Conservation (phyloP, 306 rosid species). For the Vigna unguiculata region DNA sequence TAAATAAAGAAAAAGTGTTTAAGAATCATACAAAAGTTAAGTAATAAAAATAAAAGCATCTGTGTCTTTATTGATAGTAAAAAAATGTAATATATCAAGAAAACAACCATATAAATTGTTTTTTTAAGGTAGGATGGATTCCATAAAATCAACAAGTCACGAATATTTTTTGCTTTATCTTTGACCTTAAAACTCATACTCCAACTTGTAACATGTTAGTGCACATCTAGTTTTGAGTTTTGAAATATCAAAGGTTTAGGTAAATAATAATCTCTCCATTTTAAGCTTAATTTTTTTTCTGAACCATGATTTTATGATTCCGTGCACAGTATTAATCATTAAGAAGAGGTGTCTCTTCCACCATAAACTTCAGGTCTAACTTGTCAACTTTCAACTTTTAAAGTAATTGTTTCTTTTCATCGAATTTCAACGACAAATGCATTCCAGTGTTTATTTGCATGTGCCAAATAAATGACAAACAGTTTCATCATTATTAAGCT, state of each 20-base stretch:
- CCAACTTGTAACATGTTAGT: background rate
- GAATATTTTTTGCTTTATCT: no score
- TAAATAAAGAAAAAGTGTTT: no score
- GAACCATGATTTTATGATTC: background rate
- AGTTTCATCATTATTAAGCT: background rate
- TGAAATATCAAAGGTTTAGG: background rate
- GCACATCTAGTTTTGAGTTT: background rate
- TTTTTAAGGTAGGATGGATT: no score
- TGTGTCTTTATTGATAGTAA: no score
- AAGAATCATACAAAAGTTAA: no score
- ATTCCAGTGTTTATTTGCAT: background rate
- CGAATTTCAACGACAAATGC: background rate
- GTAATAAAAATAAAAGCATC: no score
- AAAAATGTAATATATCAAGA: no score
- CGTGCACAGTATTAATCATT: background rate
- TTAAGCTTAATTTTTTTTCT: background rate
- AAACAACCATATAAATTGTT: no score
- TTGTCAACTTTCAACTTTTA: background rate
- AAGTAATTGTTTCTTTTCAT: background rate
- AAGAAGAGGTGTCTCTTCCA: no score
- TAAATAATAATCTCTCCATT: background rate
- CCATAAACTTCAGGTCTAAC: background rate
- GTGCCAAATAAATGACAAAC: background rate
- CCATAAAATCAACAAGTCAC: no score
- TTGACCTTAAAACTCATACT: no score